A percentile compares a stretch with the other conserved stretches of the same genome.
phyloP scores from a whole-genome alignment of 2,329 filamentous ascomycete species.

The Fusarium fujikuroi region DNA sequence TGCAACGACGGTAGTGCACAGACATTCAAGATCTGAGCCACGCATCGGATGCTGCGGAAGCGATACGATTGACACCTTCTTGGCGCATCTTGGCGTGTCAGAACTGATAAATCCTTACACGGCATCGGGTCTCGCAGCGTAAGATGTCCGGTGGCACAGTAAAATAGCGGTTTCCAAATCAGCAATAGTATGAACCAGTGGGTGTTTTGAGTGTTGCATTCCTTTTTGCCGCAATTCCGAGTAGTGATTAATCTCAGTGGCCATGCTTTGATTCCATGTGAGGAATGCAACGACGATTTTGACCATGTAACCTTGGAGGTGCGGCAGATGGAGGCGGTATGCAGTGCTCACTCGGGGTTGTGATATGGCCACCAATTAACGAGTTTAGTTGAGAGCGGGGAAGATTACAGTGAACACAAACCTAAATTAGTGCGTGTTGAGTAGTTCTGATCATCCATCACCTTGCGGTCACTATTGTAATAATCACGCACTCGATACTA shows the following conservation, averaged over 20 bases:
- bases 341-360: not conserved
- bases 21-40: not conserved
- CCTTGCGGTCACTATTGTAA: not conserved
- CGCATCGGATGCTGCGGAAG: conserved; percentile 13
- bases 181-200: not conserved
- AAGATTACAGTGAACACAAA: not conserved
- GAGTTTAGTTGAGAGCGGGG: not conserved
- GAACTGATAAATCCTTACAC: not conserved
- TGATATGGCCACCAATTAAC: not conserved
- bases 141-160: not conserved
- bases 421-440: not conserved
- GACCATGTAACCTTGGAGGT: not conserved
- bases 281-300: not conserved
- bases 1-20: not conserved
- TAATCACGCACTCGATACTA: not conserved
- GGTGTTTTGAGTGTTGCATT: not conserved
- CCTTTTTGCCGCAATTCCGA: not conserved
- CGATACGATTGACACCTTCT: not conserved
- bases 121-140: not conserved
- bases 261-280: not conserved
- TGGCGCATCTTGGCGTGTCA: not conserved
- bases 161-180: not conserved
- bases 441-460: not conserved
- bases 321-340: not conserved
- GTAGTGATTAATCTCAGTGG: not conserved